Evolutionary conservation across 768 basidiomycete genomes (phyloP).

Genomic region (Clitopilus hobsonii): DNA sequence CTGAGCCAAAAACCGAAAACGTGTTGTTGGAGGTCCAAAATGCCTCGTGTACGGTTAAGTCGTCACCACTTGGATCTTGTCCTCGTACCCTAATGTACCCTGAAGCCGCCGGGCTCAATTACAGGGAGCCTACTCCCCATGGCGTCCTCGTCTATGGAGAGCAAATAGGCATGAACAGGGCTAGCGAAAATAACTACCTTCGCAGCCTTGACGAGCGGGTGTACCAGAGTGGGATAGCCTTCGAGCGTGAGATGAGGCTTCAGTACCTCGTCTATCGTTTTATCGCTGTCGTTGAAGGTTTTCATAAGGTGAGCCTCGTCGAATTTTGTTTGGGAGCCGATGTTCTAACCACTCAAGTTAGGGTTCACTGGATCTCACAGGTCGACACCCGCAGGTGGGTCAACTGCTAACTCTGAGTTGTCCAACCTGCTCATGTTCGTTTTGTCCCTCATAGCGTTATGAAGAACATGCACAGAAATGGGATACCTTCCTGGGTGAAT

Average conservation of each 20-base stretch:
- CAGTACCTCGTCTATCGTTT: not conserved
- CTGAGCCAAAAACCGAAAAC: not conserved
- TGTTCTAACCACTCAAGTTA: not conserved
- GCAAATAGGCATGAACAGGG: not conserved
- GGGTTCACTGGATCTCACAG: constrained; percentile 2
- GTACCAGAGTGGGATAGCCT: not conserved
- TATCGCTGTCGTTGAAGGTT: not conserved
- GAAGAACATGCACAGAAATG: not conserved
- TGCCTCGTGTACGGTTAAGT: not conserved
- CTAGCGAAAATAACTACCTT: not conserved
- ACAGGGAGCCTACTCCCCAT: not conserved
- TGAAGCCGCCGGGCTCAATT: not conserved
- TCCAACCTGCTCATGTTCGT: constrained; percentile 1
- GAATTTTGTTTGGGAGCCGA: not conserved
- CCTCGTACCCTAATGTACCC: not conserved
- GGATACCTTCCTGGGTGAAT: not conserved
- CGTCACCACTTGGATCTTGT: not conserved
- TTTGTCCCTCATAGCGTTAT: not conserved
- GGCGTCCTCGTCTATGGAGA: not conserved
- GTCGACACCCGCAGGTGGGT: not conserved
- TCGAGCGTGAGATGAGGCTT: not conserved
- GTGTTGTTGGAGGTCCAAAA: not conserved
- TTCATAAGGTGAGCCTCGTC: not conserved
- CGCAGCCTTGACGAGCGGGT: not conserved
- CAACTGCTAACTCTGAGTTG: not conserved